phyloP scores from a whole-genome alignment of 805 yeast species.

The Debaryomyces castellii region DNA sequence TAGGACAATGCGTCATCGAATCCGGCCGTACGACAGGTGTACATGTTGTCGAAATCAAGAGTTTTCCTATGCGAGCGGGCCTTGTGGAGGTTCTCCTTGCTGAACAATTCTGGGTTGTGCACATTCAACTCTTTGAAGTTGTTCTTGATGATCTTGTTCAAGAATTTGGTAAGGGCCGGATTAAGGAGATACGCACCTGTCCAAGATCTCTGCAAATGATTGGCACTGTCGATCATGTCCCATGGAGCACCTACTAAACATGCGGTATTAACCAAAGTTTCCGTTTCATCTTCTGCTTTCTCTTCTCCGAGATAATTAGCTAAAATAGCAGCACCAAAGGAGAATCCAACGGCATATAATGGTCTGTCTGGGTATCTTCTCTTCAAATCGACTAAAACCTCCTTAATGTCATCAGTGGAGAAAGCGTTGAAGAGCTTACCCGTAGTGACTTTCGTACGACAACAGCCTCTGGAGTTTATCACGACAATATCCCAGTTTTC shows the following conservation, averaged over 20 bases:
- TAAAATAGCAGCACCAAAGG: slow-evolving; percentile 74
- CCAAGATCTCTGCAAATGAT: slow-evolving; percentile 38
- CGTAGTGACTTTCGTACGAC: slow-evolving; percentile 63
- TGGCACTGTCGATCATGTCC: slow-evolving; percentile 59
- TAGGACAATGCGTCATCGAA: slow-evolving; percentile 63
- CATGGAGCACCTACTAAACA: slow-evolving; percentile 66
- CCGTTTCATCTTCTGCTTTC: slow-evolving; percentile 27
- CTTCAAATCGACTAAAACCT: slow-evolving; percentile 51
- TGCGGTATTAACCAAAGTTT: slow-evolving; percentile 46
- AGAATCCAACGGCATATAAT: slow-evolving; percentile 71
- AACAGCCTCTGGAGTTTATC: slow-evolving; percentile 75
- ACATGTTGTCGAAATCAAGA: slow-evolving; percentile 59
- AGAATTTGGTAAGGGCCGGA: slow-evolving; percentile 32
- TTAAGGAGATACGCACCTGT: slow-evolving; percentile 33
- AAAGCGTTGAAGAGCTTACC: slow-evolving; percentile 70
- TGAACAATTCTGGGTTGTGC: slow-evolving; percentile 27
- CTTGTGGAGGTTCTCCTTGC: slow-evolving; percentile 17
- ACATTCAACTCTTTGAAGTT: slow-evolving; percentile 31
- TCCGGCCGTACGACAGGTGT: slow-evolving; percentile 68
- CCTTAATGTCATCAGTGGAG: slow-evolving; percentile 69
- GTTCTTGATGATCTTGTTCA: slow-evolving; percentile 31
- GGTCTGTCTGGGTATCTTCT: slow-evolving; percentile 57
- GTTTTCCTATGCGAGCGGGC: slow-evolving; percentile 30
- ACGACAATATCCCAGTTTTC: slow-evolving; percentile 64
- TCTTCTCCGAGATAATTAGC: slow-evolving; percentile 73